These are phyloP conservation scores for Eragrostis tef DNA, from an alignment of 202 grass and related monocot species.

Conservation along the genomic window DNA sequence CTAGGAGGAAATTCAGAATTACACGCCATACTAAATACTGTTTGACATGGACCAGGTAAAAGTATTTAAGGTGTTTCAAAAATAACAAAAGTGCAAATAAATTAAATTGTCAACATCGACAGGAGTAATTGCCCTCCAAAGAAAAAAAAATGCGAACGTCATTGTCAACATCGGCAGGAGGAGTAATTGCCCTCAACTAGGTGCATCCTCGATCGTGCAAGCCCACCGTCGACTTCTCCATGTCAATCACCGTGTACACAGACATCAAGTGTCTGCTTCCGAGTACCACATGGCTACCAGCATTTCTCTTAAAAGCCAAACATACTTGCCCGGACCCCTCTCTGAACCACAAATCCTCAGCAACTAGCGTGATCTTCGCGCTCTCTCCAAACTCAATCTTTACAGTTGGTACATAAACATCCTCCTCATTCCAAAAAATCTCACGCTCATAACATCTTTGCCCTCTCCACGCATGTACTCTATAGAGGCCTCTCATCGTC, in stretches of 20 bases:
- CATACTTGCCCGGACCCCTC: not conserved
- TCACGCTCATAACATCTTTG: not conserved
- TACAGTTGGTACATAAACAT: not conserved
- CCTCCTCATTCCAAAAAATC: not conserved
- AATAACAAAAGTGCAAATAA: no score
- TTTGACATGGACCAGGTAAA: no score
- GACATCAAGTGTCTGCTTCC: slow-evolving; percentile 4
- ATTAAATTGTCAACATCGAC: no score
- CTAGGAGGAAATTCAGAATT: no score
- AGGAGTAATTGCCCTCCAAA: no score
- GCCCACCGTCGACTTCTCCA: slow-evolving; percentile 9
- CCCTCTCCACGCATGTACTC: not conserved
- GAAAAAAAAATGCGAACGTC: no score
- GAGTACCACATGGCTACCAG: not conserved
- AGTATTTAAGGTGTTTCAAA: no score
- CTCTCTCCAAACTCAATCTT: not conserved
- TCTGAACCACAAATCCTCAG: not conserved
- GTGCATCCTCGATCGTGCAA: not conserved
- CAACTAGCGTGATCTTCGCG: not conserved
- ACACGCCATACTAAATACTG: no score
- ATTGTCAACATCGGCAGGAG: no score
- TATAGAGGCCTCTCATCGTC: not conserved
- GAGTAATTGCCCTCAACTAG: not conserved
- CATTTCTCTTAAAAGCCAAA: slow-evolving; percentile 4
- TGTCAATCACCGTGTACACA: not conserved